Conservation (phyloP, 176 grass and related monocot genomes). For the Juncus effusus region DNA sequence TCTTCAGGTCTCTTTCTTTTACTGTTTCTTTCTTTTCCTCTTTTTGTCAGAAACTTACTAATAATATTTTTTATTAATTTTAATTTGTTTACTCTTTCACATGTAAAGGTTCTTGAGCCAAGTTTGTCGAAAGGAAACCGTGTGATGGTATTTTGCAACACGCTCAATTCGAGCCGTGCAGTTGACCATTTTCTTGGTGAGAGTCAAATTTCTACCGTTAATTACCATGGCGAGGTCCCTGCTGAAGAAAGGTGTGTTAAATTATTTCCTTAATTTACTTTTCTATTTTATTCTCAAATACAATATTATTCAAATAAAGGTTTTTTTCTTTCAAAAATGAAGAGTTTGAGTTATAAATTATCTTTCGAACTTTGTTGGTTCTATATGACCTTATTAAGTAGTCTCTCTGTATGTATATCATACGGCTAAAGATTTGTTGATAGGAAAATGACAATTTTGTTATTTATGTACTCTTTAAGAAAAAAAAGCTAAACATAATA, state of each 20-base stretch:
- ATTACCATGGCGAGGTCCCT: slow-evolving; percentile 97
- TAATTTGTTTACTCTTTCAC: not conserved
- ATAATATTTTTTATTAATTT: slow-evolving; percentile 1
- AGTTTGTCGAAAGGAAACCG: slow-evolving; percentile 89
- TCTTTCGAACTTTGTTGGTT: no score
- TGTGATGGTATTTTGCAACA: slow-evolving; percentile 99
- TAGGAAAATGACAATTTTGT: not conserved
- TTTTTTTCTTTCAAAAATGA: no score
- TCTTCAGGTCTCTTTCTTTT: slow-evolving; percentile 53
- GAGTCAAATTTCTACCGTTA: slow-evolving; percentile 90
- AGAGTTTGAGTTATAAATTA: no score
- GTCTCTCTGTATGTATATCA: no score
- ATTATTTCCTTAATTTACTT: slow-evolving; percentile 16
- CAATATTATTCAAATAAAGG: no score
- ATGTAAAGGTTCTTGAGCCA: slow-evolving; percentile 84
- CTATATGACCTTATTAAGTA: no score
- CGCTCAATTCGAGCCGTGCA: slow-evolving; percentile 89
- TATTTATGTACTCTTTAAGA: slow-evolving; percentile 13
- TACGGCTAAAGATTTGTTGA: not conserved
- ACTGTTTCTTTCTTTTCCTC: not conserved
- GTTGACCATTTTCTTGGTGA: slow-evolving; percentile 93
- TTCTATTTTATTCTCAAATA: no score
- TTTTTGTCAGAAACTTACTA: not conserved
- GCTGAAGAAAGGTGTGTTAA: slow-evolving; percentile 77
- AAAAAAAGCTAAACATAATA: not conserved